Base-by-base conservation (phyloP, 2,329 filamentous ascomycete species). In the Nigrograna mackinnonii region DNA sequence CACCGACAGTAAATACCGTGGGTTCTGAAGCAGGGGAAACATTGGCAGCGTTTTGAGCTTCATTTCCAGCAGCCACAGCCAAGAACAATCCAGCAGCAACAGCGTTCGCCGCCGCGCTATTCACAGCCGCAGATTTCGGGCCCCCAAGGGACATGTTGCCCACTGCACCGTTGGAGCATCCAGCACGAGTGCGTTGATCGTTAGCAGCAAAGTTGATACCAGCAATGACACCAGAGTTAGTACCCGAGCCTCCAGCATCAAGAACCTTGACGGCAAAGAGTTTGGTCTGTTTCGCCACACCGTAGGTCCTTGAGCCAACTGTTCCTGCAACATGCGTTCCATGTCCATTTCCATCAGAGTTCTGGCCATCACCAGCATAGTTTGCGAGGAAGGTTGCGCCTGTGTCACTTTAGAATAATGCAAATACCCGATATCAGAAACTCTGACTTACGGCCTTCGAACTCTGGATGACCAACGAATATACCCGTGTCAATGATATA, bases 401-500 rank as follows among this genome's bases (percentile, higher is more conserved):
- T 57, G 38, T 18, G 13, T 24, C 14, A 28, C 11, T 24, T 42
- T 16, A 43, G 34, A 19, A 28, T 7, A 19, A 39, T 11, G 12
- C 7, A 11, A 9, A 16, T 22, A n/a, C 6, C 21, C 20, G 5
- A n/a, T 26, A 9, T n/a, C 11, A 11, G 22, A 22, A 11, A 37
- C n/a, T 31, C 9, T 12, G 22, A 57, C 54, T 50, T 49, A 51
- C 68, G 67, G 36, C 65, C 64, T 46, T 67, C 67, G 19, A 71
- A 70, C 24, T 71, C 67, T 6, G 62, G 39, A 65, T 87, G 84
- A 5, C 73, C 71, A 26, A 69, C 68, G 41, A 69, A 69, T 60
- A 87, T 80, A 52, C 84, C 84, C 5, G 83, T 86, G 65, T 87
- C 84, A 30, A 87, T 77, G 18, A 87, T 68, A 60, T 82, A 87